Conservation (phyloP, 2,329 filamentous ascomycete species). For the Colletotrichum simmondsii region DNA sequence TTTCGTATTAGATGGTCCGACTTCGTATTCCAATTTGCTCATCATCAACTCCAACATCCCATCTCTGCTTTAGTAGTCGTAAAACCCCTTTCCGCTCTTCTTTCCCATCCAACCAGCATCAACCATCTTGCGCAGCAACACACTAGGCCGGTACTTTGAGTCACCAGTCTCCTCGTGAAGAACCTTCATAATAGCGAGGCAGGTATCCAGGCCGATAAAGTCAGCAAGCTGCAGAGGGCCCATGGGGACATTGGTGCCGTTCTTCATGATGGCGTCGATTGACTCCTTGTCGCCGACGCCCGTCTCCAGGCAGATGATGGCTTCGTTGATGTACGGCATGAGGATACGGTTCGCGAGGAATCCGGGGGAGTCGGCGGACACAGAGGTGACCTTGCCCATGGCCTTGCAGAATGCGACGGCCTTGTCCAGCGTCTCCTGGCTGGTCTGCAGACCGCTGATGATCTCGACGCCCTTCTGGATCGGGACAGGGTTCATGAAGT, state of each 20-base stretch:
- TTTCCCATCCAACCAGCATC: conserved; percentile 98
- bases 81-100: conserved; percentile 97
- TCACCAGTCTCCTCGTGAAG: conserved; percentile 92
- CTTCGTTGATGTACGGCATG: conserved; percentile 99
- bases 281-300: conserved; percentile 88
- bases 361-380: conserved; percentile 89
- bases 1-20: not conserved
- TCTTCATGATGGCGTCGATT: conserved; percentile 99
- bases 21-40: not conserved
- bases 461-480: conserved; percentile 98
- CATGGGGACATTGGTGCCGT: conserved; percentile 98
- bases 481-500: conserved; percentile 99
- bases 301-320: conserved; percentile 94
- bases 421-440: conserved; percentile 80
- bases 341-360: conserved; percentile 97
- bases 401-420: conserved; percentile 87
- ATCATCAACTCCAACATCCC: not conserved
- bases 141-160: conserved; percentile 92
- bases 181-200: conserved; percentile 96
- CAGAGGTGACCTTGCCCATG: conserved; percentile 93
- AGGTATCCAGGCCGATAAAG: conserved; percentile 97
- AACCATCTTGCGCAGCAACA: conserved; percentile 93
- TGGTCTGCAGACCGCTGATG: conserved; percentile 93
- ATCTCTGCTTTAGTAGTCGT: conserved; percentile 74
- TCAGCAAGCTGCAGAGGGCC: conserved; percentile 93